These are phyloP conservation scores for Strigomonas oncopelti DNA, from an alignment of 208 protist genomes.

Conservation along the genomic window DNA sequence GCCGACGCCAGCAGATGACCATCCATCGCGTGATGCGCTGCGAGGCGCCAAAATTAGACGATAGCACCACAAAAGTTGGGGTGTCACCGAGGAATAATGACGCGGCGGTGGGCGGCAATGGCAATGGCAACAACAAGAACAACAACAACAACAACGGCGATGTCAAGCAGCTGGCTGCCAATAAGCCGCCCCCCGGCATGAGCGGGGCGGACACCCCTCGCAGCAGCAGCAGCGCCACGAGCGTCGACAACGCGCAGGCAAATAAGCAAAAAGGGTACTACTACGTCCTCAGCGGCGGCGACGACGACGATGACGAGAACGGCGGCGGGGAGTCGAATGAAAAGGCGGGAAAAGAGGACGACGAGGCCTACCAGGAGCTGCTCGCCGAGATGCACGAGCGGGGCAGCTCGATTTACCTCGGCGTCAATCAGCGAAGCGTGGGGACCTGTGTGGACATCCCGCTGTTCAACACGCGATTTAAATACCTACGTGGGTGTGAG, in stretches of 20 bases:
- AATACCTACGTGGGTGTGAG: neutral
- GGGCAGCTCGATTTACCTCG: neutral
- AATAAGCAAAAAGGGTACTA: too few relatives aligned
- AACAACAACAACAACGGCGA: neutral
- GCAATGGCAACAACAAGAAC: neutral
- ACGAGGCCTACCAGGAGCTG: neutral
- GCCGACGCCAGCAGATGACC: neutral
- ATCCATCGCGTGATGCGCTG: neutral
- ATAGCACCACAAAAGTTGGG: neutral
- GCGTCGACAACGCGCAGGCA: neutral
- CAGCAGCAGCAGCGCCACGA: constrained; percentile 1
- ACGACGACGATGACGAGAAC: too few relatives aligned
- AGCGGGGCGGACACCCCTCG: too few relatives aligned
- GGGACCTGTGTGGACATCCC: neutral
- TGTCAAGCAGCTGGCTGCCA: neutral
- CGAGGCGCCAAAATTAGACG: too few relatives aligned
- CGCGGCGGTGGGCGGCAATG: neutral
- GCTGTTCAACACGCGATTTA: neutral
- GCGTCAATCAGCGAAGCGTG: too few relatives aligned
- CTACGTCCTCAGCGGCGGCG: too few relatives aligned
- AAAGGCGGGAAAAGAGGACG: neutral
- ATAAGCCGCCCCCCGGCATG: too few relatives aligned
- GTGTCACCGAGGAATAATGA: neutral
- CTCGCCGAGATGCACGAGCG: neutral
- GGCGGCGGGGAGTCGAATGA: too few relatives aligned